Conservation (phyloP, 768 basidiomycete species). For the Postia placenta region DNA sequence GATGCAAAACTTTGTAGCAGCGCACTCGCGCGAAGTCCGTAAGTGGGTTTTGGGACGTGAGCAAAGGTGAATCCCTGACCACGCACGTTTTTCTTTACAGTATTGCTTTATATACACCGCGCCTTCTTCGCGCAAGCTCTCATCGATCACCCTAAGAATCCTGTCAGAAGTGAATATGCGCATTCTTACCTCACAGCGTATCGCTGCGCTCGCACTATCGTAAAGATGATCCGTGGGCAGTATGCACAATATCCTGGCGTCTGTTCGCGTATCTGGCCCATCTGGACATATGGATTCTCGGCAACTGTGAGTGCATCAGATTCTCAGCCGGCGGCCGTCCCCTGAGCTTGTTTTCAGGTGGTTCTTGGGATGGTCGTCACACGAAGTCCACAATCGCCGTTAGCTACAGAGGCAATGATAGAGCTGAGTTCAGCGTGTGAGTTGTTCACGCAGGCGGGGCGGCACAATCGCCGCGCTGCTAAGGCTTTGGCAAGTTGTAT, state of each 20-base stretch:
- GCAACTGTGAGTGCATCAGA: constrained; percentile 22
- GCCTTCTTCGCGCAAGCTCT: constrained; percentile 71
- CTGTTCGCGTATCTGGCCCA: constrained; percentile 54
- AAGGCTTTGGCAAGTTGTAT: constrained; percentile 33
- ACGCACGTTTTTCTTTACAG: constrained; percentile 23
- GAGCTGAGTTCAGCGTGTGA: constrained; percentile 65
- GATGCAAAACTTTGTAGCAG: constrained; percentile 35
- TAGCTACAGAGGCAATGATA: constrained; percentile 60
- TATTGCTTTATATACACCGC: constrained; percentile 59
- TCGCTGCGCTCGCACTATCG: constrained; percentile 59
- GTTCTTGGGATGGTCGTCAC: constrained; percentile 79
- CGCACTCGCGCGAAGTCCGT: constrained; percentile 47
- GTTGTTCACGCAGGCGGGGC: constrained; percentile 59
- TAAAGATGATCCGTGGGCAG: constrained; percentile 43
- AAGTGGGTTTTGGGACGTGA: constrained; percentile 21
- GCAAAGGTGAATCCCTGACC: neutral
- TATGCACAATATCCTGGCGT: constrained; percentile 52
- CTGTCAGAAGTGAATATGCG: constrained; percentile 62
- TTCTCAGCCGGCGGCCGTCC: neutral
- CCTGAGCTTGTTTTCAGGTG: constrained; percentile 47
- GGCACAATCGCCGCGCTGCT: constrained; percentile 52
- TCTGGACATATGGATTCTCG: constrained; percentile 54
- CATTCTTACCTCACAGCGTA: constrained; percentile 70
- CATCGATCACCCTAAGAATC: constrained; percentile 61
- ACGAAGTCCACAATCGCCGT: constrained; percentile 59